Evolutionary conservation across 805 yeast genomes (phyloP).

Genomic region (Grigorovia humatica): DNA sequence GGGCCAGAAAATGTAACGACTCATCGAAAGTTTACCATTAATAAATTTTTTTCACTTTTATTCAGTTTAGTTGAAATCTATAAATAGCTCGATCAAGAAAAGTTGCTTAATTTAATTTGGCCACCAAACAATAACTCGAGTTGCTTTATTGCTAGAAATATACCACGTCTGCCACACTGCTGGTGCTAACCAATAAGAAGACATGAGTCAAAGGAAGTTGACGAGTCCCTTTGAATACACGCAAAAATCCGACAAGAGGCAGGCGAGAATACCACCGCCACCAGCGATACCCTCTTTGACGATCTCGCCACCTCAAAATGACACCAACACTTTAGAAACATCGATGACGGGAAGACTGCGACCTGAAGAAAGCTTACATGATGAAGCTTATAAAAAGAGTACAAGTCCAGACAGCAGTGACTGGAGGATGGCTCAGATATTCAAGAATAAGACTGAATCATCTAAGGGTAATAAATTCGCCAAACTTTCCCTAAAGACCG

Average conservation of each 20-base stretch:
- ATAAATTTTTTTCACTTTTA: neutral
- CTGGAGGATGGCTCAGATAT: neutral
- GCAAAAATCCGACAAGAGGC: neutral
- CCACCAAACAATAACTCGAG: too few species aligned
- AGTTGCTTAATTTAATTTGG: too few species aligned
- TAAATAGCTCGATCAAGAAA: neutral
- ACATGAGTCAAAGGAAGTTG: conserved; percentile 15
- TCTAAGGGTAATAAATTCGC: neutral
- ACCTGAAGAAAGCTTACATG: conserved; percentile 1
- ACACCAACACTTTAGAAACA: neutral
- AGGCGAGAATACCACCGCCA: conserved; percentile 1
- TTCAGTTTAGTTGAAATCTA: neutral
- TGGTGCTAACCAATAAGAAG: neutral
- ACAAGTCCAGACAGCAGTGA: neutral
- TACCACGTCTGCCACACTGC: neutral
- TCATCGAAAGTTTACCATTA: conserved; percentile 5
- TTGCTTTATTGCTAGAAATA: neutral
- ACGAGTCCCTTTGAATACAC: conserved; percentile 15
- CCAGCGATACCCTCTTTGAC: conserved; percentile 9
- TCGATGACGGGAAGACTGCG: neutral
- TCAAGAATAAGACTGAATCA: neutral
- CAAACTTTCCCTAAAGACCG: neutral
- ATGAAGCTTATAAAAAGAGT: neutral
- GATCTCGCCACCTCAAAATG: conserved; percentile 12
- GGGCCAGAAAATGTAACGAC: conserved; percentile 20